phyloP scores from a whole-genome alignment of 768 basidiomycete genomes.

The Cystobasidium tubakii region DNA sequence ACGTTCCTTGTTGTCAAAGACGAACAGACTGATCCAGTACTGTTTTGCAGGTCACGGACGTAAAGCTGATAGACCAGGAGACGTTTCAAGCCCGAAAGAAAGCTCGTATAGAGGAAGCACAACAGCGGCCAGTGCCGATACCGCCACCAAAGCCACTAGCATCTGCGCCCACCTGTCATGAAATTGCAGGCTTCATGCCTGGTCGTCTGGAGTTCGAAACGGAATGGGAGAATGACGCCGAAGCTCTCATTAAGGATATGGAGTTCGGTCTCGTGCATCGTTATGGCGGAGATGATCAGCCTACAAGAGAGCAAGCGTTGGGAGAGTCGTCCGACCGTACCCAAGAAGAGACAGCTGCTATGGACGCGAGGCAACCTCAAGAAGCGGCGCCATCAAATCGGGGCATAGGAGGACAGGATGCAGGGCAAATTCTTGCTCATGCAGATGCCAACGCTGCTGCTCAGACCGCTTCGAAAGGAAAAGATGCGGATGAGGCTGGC shows the following conservation, averaged over 20 bases:
- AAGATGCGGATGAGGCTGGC: constrained; percentile 57
- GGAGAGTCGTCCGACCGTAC: constrained; percentile 54
- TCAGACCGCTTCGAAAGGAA: constrained; percentile 45
- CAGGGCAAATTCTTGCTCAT: constrained; percentile 22
- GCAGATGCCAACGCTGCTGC: constrained; percentile 46
- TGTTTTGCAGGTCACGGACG: constrained; percentile 33
- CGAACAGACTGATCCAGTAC: constrained; percentile 24
- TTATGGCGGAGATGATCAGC: constrained; percentile 72
- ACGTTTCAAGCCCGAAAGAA: constrained; percentile 87
- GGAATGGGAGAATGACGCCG: constrained; percentile 93
- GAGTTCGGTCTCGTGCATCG: constrained; percentile 85
- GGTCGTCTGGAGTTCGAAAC: constrained; percentile 98
- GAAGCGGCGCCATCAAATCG: constrained; percentile 62
- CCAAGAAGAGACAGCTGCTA: constrained; percentile 52
- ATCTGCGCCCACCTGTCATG: constrained; percentile 83
- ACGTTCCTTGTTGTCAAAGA: no score
- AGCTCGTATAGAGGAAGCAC: constrained; percentile 73
- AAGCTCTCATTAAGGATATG: constrained; percentile 87
- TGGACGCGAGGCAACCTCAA: constrained; percentile 54
- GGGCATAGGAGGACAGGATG: constrained; percentile 52
- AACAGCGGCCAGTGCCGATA: constrained; percentile 48
- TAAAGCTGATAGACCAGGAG: constrained; percentile 60
- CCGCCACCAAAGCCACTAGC: constrained; percentile 67
- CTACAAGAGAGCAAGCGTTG: constrained; percentile 52
- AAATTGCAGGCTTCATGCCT: constrained; percentile 85